Percentiles rank a stretch among this genome's conserved stretches.
phyloP scores from a whole-genome alignment of 768 basidiomycete species.

The Mrakia gelida region DNA sequence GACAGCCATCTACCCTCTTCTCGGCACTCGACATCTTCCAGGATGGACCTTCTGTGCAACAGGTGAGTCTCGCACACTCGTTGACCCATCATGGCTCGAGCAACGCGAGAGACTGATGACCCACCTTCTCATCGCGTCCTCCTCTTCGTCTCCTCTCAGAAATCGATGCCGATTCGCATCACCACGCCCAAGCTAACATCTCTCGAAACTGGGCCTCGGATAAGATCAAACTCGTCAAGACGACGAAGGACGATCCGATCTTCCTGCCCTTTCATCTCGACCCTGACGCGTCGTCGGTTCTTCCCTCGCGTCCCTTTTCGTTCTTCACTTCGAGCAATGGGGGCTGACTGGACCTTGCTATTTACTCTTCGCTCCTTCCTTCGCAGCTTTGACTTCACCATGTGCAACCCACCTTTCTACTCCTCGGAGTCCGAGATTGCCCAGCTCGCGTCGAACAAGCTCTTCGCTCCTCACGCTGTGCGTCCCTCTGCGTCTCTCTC shows the following conservation, averaged over 20 bases:
- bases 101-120: too few relatives aligned
- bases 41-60: conserved; percentile 65
- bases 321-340: not conserved
- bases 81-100: too few relatives aligned
- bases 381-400: conserved; percentile 65
- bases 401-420: conserved; percentile 98
- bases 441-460: conserved; percentile 60
- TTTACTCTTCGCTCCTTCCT: too few relatives aligned
- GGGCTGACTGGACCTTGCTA: not conserved
- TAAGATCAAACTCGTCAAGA: conserved; percentile 52
- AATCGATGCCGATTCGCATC: conserved; percentile 61
- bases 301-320: not conserved
- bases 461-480: conserved; percentile 65
- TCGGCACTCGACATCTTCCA: conserved; percentile 57
- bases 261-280: conserved; percentile 48
- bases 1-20: conserved; percentile 80
- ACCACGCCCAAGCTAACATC: conserved; percentile 58
- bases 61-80: conserved; percentile 52
- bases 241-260: conserved; percentile 46
- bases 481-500: conserved; percentile 35
- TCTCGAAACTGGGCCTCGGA: conserved; percentile 54
- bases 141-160: conserved; percentile 51
- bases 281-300: conserved; percentile 11
- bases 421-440: conserved; percentile 63
- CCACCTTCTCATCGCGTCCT: not conserved